Base-by-base conservation (phyloP, 1,139 yeast species). In the Kazachstania sp. region DNA sequence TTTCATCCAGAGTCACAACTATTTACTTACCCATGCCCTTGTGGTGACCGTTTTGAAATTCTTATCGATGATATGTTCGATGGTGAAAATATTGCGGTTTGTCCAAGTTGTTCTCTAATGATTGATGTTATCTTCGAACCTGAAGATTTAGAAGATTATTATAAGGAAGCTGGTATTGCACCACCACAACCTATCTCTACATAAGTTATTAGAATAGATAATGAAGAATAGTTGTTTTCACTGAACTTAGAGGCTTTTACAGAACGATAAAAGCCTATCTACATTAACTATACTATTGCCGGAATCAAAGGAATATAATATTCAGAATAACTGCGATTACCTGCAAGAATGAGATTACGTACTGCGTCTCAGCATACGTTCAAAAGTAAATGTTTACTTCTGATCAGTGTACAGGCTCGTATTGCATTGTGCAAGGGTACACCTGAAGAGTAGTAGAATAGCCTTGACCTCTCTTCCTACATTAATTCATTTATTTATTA, bases 1-100 rank as follows among this genome's bases (percentile, higher is more conserved):
- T 92, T 79, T 65, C 97, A 92, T 65, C 80, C 92, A 3, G 72
- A 72, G 29, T 80, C 86, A 12, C 88, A 83, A 65, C 69, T 87
- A 39, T 87, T 90, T 67, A 85, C 87, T 50, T 92, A 90, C 59
- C 99, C 99, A 4, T 92, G 98, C 71, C 99, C 99, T 0, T 92
- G 98, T 67, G 98, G 98, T 29, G 99, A 94, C 67, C 74, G 81
- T 60, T 92, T 92, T 68, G 95, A 94, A 63, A 85, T 92, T 39
- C 73, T 79, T 34, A 73, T 92, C 46, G 95, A 84, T 58, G 98
- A 94, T 62, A 72, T 94, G 66, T 72, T 74, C 52, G 97, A 88
- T 57, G 98, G 97, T 5, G 95, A 86, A 57, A 92, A 87, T 53
- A 81, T 88, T 43, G 99, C 98, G 0, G 94, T 90, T 19, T 92